Evolutionary conservation across 495 filamentous ascomycete genomes (phyloP).

Genomic region (Aspergillus avenaceus): DNA sequence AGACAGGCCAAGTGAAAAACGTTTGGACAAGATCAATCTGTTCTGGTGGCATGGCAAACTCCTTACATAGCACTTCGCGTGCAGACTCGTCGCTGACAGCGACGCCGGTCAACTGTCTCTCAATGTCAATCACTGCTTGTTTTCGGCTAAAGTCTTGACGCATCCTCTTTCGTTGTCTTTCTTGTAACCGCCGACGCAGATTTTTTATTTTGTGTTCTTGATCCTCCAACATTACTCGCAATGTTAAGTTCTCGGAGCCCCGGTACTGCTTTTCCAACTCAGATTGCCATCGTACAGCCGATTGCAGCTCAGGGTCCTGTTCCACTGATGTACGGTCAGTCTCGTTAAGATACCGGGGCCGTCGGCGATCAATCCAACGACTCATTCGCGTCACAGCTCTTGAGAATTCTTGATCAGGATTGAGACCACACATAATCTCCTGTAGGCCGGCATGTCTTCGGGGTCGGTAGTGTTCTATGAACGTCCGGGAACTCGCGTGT

Average conservation of each 20-base stretch:
- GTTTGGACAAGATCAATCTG: constrained; percentile 22
- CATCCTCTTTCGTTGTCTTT: constrained; percentile 14
- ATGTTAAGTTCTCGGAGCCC: too few relatives aligned
- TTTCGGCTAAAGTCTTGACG: constrained; percentile 19
- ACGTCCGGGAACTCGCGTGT: neutral
- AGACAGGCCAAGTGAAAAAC: constrained; percentile 26
- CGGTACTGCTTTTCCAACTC: too few relatives aligned
- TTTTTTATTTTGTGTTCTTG: too few relatives aligned
- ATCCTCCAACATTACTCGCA: too few relatives aligned
- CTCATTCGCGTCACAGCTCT: neutral
- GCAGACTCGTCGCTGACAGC: constrained; percentile 18
- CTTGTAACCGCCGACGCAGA: too few relatives aligned
- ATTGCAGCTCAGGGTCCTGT: neutral
- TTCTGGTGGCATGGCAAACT: constrained; percentile 19
- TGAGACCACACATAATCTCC: neutral
- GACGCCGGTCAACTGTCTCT: constrained; percentile 18
- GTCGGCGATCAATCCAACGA: neutral
- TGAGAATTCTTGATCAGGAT: neutral
- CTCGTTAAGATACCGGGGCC: neutral
- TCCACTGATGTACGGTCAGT: neutral
- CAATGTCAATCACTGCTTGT: constrained; percentile 21
- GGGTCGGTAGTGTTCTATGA: neutral
- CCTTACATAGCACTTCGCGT: constrained; percentile 15
- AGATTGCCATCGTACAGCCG: neutral
- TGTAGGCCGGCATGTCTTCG: neutral